Percentiles rank a stretch among this genome's conserved stretches.
Conservation (phyloP, 1,284 basidiomycete species). For the Somion occarium region DNA sequence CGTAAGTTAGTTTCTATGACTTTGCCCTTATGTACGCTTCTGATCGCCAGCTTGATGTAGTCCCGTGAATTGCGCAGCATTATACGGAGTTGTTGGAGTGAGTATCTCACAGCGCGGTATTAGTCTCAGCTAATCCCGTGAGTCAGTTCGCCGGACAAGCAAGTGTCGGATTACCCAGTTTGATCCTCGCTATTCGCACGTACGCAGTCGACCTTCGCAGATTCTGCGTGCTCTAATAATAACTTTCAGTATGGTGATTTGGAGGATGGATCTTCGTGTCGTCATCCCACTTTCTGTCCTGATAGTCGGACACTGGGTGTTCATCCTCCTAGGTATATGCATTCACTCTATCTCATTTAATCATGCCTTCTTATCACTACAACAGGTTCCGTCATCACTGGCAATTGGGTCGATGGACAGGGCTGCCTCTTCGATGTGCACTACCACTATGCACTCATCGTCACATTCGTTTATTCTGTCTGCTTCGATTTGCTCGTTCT, state of each 20-base stretch:
- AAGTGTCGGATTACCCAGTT: constrained; percentile 66
- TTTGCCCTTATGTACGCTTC: not conserved
- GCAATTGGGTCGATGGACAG: no score
- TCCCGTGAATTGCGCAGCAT: constrained; percentile 55
- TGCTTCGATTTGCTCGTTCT: constrained; percentile 63
- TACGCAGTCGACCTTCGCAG: no score
- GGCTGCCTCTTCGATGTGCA: constrained; percentile 53
- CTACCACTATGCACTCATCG: constrained; percentile 51
- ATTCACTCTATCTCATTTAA: no score
- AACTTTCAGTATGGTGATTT: no score
- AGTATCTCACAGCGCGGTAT: not conserved
- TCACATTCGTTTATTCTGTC: constrained; percentile 72
- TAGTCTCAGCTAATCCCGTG: not conserved
- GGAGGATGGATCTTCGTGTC: no score
- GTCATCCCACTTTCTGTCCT: no score
- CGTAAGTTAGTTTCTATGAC: constrained; percentile 28
- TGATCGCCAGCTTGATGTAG: constrained; percentile 28
- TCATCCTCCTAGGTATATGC: no score
- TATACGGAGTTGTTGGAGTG: constrained; percentile 68
- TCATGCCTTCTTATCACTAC: no score
- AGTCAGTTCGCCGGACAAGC: constrained; percentile 54
- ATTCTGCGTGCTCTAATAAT: no score
- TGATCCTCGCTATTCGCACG: constrained; percentile 72
- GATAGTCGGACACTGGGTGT: no score
- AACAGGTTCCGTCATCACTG: no score